Evolutionary conservation across 2,329 filamentous ascomycete genomes (phyloP), one percentile per base, ranked within the genome.

Genomic region (Microcyclospora tardicrescens): DNA sequence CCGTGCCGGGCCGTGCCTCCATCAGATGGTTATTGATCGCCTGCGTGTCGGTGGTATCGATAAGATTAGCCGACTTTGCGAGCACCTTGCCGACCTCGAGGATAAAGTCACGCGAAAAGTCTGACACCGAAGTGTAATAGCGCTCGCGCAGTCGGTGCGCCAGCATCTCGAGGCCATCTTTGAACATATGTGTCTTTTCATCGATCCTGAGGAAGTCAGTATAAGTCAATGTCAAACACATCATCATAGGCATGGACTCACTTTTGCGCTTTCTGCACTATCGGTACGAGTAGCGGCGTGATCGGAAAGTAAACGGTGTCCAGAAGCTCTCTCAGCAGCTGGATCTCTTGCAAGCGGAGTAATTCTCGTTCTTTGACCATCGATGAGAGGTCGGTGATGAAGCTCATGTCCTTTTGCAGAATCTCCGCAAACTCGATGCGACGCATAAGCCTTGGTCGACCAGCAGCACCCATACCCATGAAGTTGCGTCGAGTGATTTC

Each of bases 401-500:
- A 77, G 45, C 82, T 79, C 44, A 98, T 75, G 55, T 96, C 87
- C 40, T 72, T 66, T 40, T 85, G 67, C 10, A 93, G 67, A 32
- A 69, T 72, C 49, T 87, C 73, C 6, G 85, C 86, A 58, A 98
- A 98, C 45, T 89, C 83, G 49, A 96, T 87, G 33, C 91, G 79
- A 41, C 86, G 73, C 36, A 80, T 71, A 24, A 98, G 69, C 35
- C 85, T 75, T 16, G 81, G 73, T 52, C 80, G 78, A 39, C 91
- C 91, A 34, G 77, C 79, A 31, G 82, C 78, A 6, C 91, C 91
- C 84, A 96, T 94, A 29, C 82, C 81, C n/a, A 82, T 82, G 61
- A 95, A 98, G 61, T 96, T 89, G 42, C 91, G 81, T 37, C 91
- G 75, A 2, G 91, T 95, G 48, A 98, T 79, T 62, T 98, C 91